Percentiles rank a stretch among this genome's conserved stretches.
Conservation (phyloP, 2,329 filamentous ascomycete species). For the Fusarium brachygibbosum region DNA sequence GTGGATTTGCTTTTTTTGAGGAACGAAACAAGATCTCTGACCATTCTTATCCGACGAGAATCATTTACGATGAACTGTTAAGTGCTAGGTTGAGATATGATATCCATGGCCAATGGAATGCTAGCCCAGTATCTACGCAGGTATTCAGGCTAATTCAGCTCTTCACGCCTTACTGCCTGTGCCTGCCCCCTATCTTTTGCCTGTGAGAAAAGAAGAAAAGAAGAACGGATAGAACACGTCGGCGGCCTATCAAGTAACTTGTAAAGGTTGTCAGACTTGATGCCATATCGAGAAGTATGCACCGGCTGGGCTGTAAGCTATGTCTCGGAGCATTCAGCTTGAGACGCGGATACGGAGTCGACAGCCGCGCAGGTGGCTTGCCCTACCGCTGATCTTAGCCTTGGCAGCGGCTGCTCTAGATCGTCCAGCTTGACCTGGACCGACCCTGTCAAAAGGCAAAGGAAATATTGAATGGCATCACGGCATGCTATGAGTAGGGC, state of each 20-base stretch:
- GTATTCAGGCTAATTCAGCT: slow-evolving; percentile 13
- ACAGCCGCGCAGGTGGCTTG: slow-evolving; percentile 35
- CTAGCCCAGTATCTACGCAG: slow-evolving; percentile 3
- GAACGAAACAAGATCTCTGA: not conserved
- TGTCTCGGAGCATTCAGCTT: slow-evolving; percentile 37
- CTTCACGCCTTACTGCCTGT: slow-evolving; percentile 7
- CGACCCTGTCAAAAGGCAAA: not conserved
- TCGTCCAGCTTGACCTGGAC: slow-evolving; percentile 6
- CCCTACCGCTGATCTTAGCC: slow-evolving; percentile 36
- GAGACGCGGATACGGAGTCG: slow-evolving; percentile 17
- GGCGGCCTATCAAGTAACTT: not conserved
- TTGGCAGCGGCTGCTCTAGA: slow-evolving; percentile 31
- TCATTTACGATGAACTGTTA: slow-evolving; percentile 12
- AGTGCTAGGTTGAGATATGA: slow-evolving; percentile 14
- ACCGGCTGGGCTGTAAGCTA: slow-evolving; percentile 14
- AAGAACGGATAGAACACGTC: slow-evolving; percentile 22
- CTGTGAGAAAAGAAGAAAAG: slow-evolving; percentile 25
- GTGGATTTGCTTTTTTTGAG: slow-evolving; percentile 3
- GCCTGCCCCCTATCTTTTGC: slow-evolving; percentile 12
- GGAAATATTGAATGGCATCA: slow-evolving; percentile 4
- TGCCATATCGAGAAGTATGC: slow-evolving; percentile 24
- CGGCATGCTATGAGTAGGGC: slow-evolving; percentile 2
- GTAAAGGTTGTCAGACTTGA: slow-evolving; percentile 25
- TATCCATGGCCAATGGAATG: slow-evolving; percentile 17
- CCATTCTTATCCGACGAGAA: slow-evolving; percentile 10